phyloP scores from a whole-genome alignment of 2,329 filamentous ascomycete species.

The Xenoacremonium recifei region DNA sequence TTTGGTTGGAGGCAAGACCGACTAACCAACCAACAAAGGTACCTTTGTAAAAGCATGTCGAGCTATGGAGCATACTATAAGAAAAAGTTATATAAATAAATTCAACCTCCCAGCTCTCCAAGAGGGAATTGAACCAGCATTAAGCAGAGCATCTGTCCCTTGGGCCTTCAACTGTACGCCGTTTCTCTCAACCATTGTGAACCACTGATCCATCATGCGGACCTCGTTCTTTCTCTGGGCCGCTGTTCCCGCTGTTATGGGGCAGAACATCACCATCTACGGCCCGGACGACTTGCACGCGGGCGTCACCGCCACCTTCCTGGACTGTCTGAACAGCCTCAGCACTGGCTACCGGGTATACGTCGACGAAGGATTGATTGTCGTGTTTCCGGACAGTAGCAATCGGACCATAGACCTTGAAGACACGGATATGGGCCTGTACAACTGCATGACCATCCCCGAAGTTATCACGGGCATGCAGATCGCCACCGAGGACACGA shows the following conservation, averaged over 20 bases:
- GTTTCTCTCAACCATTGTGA: conserved; percentile 1
- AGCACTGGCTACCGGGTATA: conserved; percentile 1
- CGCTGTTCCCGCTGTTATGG: not conserved
- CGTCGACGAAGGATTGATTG: not conserved
- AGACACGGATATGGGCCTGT: not conserved
- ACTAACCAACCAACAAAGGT: no score
- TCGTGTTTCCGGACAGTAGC: not conserved
- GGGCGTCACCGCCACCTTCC: not conserved
- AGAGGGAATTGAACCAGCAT: no score
- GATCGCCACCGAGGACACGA: conserved; percentile 1
- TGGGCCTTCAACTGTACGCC: no score
- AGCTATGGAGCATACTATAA: no score
- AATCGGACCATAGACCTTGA: not conserved
- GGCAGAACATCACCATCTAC: not conserved
- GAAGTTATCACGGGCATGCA: not conserved
- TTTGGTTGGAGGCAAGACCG: no score
- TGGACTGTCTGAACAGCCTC: conserved; percentile 1
- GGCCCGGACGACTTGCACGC: not conserved
- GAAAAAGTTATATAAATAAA: no score
- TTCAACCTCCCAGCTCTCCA: no score
- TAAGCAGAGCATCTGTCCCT: no score
- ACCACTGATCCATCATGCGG: conserved; percentile 1
- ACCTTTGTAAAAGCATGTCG: no score
- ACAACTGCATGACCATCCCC: conserved; percentile 1
- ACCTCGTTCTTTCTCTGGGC: not conserved